These are phyloP conservation scores for Leishmania martiniquensis DNA, from an alignment of 208 protist genomes.

Conservation along the genomic window DNA sequence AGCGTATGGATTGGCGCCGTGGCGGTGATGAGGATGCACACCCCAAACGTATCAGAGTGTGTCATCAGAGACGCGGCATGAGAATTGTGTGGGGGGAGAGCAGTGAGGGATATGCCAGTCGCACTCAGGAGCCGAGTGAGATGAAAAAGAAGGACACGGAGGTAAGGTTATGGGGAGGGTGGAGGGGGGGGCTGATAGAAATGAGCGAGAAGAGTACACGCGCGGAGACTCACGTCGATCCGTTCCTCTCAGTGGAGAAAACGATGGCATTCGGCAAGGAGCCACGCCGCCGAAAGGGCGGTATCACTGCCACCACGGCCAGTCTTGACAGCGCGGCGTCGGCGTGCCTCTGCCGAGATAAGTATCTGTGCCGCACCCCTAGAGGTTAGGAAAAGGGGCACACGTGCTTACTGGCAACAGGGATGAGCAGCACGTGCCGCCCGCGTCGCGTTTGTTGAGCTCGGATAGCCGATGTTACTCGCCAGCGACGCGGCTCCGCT, in stretches of 20 bases:
- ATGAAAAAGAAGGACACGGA: background rate
- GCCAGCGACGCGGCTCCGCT: background rate
- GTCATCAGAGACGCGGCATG: background rate
- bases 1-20: background rate
- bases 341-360: background rate
- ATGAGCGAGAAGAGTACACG: background rate
- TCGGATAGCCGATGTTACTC: background rate
- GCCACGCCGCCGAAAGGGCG: background rate
- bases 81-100: background rate
- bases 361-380: background rate
- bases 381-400: background rate
- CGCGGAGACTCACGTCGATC: background rate
- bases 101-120: background rate
- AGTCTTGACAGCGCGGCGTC: background rate
- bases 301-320: background rate
- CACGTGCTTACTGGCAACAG: background rate
- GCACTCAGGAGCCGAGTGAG: background rate
- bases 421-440: background rate
- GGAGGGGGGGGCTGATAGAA: background rate
- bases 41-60: background rate
- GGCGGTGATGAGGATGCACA: background rate
- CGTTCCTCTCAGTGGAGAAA: background rate
- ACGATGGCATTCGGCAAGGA: background rate
- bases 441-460: background rate
- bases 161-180: background rate